These are phyloP conservation scores for Citropsis articulata DNA, from an alignment of 345 rosid genomes.

Conservation along the genomic window DNA sequence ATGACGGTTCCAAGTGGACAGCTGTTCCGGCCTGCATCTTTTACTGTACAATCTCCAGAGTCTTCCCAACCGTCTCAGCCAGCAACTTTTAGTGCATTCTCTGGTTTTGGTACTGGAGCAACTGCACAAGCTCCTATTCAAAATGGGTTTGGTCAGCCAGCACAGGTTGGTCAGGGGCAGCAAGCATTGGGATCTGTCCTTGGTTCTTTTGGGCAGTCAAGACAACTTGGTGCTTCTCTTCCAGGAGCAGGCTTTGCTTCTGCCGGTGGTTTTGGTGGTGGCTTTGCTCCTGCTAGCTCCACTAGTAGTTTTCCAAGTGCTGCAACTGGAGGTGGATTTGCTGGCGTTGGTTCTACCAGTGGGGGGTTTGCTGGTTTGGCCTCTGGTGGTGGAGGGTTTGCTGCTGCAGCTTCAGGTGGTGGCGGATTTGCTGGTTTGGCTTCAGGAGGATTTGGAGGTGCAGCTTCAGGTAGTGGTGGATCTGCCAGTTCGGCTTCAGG, in stretches of 20 bases:
- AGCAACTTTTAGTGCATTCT: constrained; percentile 43
- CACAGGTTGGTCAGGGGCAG: constrained; percentile 79
- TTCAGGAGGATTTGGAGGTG: constrained; percentile 29
- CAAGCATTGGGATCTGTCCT: constrained; percentile 92
- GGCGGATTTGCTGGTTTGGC: constrained; percentile 41
- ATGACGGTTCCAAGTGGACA: constrained; percentile 73
- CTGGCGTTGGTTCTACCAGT: constrained; percentile 27
- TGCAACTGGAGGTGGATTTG: constrained; percentile 45
- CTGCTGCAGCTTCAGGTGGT: constrained; percentile 29
- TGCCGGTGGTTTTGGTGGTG: constrained; percentile 50
- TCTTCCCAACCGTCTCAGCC: constrained; percentile 59
- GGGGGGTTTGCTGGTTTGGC: constrained; percentile 45
- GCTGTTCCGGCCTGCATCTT: constrained; percentile 88
- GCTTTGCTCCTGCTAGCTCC: constrained; percentile 49
- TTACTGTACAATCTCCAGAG: constrained; percentile 62
- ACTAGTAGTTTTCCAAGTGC: constrained; percentile 58
- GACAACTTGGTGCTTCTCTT: constrained; percentile 73
- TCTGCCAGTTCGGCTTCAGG: constrained; percentile 29
- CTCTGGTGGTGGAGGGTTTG: constrained; percentile 56
- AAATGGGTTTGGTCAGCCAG: constrained; percentile 74
- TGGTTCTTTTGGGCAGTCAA: constrained; percentile 93
- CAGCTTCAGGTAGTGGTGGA: constrained; percentile 22
- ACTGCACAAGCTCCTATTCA: constrained; percentile 54
- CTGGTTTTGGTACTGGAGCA: constrained; percentile 51
- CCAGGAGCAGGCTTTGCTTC: constrained; percentile 62